A percentile compares a stretch with the other conserved stretches of the same genome.
These are phyloP conservation scores for Hemisphaericaspora xylofermentans DNA, from an alignment of 1,139 yeast species.

Conservation along the genomic window DNA sequence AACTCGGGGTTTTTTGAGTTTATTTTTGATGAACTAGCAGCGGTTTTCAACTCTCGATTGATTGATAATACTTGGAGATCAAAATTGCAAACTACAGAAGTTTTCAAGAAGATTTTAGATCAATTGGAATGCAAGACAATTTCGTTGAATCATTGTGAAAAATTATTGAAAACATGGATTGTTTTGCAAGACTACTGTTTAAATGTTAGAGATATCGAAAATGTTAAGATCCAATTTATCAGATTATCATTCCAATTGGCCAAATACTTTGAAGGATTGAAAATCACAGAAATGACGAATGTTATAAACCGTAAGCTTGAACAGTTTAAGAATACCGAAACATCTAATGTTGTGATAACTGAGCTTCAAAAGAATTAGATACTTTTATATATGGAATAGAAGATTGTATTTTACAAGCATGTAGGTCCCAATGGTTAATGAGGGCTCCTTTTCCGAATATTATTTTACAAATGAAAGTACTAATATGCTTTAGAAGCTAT, in stretches of 20 bases:
- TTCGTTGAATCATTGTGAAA: conserved; percentile 12
- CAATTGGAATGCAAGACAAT: conserved; percentile 13
- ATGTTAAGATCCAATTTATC: conserved; percentile 54
- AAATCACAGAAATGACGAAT: not conserved
- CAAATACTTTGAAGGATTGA: conserved; percentile 15
- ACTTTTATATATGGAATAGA: not conserved
- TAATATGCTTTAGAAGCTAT: not conserved
- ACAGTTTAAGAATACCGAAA: conserved; percentile 24
- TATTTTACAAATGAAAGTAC: no score
- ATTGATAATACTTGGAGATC: conserved; percentile 62
- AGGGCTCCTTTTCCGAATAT: no score
- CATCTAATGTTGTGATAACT: conserved; percentile 31
- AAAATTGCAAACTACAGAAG: conserved; percentile 45
- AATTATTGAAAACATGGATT: conserved; percentile 24
- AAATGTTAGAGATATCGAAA: conserved; percentile 53
- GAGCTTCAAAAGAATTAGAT: conserved; percentile 20
- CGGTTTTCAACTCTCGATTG: conserved; percentile 26
- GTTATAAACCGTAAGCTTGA: conserved; percentile 23
- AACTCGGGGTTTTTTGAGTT: conserved; percentile 25
- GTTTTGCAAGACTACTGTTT: conserved; percentile 33
- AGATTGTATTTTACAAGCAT: not conserved
- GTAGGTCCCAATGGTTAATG: no score
- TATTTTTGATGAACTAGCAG: conserved; percentile 20
- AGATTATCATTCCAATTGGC: conserved; percentile 27
- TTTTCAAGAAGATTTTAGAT: conserved; percentile 18